Conservation (phyloP, 192 early-diverging fungal species). For the Geranomyces michiganensis region DNA sequence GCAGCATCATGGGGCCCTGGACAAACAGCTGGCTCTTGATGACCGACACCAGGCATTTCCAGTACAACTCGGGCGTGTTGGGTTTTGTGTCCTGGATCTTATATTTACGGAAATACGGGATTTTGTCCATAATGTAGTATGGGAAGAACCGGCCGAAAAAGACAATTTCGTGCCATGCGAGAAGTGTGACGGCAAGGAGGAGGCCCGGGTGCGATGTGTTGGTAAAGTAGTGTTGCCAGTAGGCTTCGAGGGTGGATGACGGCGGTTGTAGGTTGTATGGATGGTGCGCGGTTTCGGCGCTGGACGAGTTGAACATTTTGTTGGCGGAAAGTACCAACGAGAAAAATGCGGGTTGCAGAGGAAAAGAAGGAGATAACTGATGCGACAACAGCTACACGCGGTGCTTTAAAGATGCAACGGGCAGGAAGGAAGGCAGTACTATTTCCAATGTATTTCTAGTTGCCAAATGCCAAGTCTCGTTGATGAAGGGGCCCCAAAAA, state of each 20-base stretch:
- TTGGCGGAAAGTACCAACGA: too few species aligned
- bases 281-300: too few species aligned
- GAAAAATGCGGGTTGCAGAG: too few species aligned
- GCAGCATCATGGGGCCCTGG: conserved; percentile 86
- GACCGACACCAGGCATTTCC: conserved; percentile 74
- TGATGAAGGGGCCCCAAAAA: too few species aligned
- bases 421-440: too few species aligned
- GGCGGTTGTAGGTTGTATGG: conserved; percentile 3
- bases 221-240: conserved; percentile 44
- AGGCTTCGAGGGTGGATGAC: neutral
- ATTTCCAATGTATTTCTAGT: too few species aligned
- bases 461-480: too few species aligned
- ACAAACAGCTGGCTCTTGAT: conserved; percentile 77
- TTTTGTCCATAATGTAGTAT: conserved; percentile 80
- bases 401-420: too few species aligned
- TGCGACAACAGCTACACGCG: too few species aligned
- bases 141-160: conserved; percentile 94
- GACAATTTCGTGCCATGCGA: conserved; percentile 87
- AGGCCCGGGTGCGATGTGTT: conserved; percentile 35
- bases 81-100: conserved; percentile 84
- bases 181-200: conserved; percentile 64
- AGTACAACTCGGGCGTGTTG: conserved; percentile 66
- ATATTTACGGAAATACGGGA: conserved; percentile 85
- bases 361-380: too few species aligned
- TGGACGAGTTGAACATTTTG: too few species aligned